Percentiles rank a stretch among this genome's conserved stretches.
Conservation (phyloP, 176 grass and related monocot species). For the Tuctoria greenei region DNA sequence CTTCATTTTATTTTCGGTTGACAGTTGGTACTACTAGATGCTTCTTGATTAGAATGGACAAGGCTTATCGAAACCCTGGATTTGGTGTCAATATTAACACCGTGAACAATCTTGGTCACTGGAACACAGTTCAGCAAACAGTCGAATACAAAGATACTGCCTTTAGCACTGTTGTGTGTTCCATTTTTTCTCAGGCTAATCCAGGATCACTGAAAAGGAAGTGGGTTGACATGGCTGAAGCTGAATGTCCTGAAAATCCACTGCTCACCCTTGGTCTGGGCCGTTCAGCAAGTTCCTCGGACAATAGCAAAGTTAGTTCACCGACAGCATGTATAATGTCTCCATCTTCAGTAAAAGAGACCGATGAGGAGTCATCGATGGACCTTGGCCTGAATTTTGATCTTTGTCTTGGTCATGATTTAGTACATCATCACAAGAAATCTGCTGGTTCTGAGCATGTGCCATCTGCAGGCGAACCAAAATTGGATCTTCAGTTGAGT, state of each 20-base stretch:
- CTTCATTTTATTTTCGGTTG: slow-evolving; percentile 32
- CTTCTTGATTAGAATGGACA: slow-evolving; percentile 43
- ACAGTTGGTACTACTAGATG: slow-evolving; percentile 5
- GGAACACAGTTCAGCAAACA: slow-evolving; percentile 31
- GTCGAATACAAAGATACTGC: slow-evolving; percentile 28
- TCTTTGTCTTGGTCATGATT: slow-evolving; percentile 34
- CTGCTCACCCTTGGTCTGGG: slow-evolving; percentile 44
- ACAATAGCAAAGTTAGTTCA: slow-evolving; percentile 57
- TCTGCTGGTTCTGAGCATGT: slow-evolving; percentile 1
- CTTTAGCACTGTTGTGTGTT: slow-evolving; percentile 16
- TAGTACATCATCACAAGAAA: slow-evolving; percentile 39
- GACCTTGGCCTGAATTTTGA: slow-evolving; percentile 52
- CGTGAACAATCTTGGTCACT: slow-evolving; percentile 19
- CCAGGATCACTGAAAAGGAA: slow-evolving; percentile 42
- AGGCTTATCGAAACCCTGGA: slow-evolving; percentile 22
- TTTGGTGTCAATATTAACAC: slow-evolving; percentile 19
- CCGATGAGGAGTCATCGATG: slow-evolving; percentile 54
- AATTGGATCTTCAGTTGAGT: slow-evolving; percentile 58
- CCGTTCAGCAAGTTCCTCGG: slow-evolving; percentile 54
- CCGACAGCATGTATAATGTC: slow-evolving; percentile 39
- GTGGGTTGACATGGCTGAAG: slow-evolving; percentile 34
- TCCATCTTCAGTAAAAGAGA: slow-evolving; percentile 55
- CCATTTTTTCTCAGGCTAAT: slow-evolving; percentile 25
- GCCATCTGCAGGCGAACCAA: background rate
- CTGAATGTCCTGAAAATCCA: slow-evolving; percentile 25